Evolutionary conservation across 176 grass and related monocot species (phyloP), one percentile per base, ranked within the genome.

Genomic region (Musa schizocarpa): DNA sequence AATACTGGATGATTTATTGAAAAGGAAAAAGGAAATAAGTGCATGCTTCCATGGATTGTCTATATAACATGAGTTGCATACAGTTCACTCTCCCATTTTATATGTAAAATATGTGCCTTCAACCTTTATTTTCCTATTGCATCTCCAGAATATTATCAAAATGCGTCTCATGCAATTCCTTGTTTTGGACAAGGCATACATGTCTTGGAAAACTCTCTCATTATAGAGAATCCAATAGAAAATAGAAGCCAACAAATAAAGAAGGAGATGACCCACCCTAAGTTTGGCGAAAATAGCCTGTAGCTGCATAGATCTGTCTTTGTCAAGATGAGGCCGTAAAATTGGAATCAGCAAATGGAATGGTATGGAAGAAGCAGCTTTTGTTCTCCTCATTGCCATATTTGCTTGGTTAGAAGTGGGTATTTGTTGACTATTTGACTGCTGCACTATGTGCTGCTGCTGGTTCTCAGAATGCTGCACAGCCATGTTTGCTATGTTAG

Each of bases 331-430:
- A 74, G 80, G 90, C 50, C 88, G 81, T 78, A 98, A 80, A 76
- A 98, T 93, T 13, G 95, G 95, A 50, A 98, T 87, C 84, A 98
- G 73, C 95, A 93, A 85, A 59, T 98, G 88, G 77, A 98, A 98
- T 79, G 95, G 78, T 76, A 98, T 92, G 61, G 89, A 82, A 48
- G 95, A 82, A 29, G 64, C 54, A 79, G 69, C 50, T 84, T 93
- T 93, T 58, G 53, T 58, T 71, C 56, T 61, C 29, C 49, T 81
- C 68, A 71, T 63, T 63, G 80, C 73, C 75, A 54, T 82, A 53
- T 82, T 93, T 73, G 85, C 73, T 88, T 92, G 72, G 25, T 83
- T 87, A 19, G 73, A 72, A 80, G 52, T 79, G 77, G 81, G 78
- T 82, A 74, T 76, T 84, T 91, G 86, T 78, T 84, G 86, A 83